Evolutionary conservation across 768 basidiomycete genomes (phyloP).

Genomic region (Favolaschia claudopus): DNA sequence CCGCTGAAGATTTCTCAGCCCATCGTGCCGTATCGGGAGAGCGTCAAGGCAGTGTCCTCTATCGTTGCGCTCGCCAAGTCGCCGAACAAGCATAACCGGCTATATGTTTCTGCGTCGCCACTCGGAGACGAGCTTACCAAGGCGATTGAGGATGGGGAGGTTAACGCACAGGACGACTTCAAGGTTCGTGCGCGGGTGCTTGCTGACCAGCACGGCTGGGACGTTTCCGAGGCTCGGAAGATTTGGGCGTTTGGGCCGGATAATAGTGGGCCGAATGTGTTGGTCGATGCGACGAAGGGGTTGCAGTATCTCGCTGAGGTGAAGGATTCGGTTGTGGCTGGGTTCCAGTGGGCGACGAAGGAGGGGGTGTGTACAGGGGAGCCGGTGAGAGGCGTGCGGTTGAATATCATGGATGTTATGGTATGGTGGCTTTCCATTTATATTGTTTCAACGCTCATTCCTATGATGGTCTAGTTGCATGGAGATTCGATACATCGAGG

Average conservation of each 20-base stretch:
- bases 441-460: neutral
- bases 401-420: conserved; percentile 95
- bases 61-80: conserved; percentile 98
- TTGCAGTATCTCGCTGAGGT: conserved; percentile 99
- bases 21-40: conserved; percentile 97
- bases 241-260: conserved; percentile 99
- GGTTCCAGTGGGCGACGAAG: conserved; percentile 99
- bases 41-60: conserved; percentile 92
- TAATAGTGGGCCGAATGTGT: conserved; percentile 92
- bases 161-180: conserved; percentile 94
- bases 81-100: conserved; percentile 99
- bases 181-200: conserved; percentile 94
- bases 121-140: conserved; percentile 92
- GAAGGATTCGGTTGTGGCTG: conserved; percentile 98
- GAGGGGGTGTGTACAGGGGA: conserved; percentile 96
- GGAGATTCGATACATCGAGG: conserved; percentile 99
- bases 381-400: conserved; percentile 96
- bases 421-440: conserved; percentile 49
- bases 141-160: conserved; percentile 87
- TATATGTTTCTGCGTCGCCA: conserved; percentile 92
- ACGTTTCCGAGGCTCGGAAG: conserved; percentile 98
- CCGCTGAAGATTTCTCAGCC: conserved; percentile 98
- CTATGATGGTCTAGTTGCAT: conserved; percentile 69
- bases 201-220: conserved; percentile 97
- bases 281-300: conserved; percentile 98